Evolutionary conservation across 1,284 basidiomycete species (phyloP).

Genomic region (Megacollybia platyphylla): DNA sequence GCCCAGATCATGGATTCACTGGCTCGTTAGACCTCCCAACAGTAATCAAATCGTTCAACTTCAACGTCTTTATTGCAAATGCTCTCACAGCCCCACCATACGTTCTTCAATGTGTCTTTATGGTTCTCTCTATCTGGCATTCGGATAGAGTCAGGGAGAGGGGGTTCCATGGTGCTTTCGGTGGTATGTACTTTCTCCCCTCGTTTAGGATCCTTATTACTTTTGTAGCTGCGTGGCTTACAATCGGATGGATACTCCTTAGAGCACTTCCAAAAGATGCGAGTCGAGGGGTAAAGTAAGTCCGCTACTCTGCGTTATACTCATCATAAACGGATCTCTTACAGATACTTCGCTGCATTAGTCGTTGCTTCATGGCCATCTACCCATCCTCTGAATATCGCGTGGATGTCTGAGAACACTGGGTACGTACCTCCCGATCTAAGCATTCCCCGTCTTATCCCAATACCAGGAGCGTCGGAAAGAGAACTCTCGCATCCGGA

Average conservation of each 20-base stretch:
- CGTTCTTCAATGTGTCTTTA: constrained; percentile 20
- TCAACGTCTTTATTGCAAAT: constrained; percentile 22
- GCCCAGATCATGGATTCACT: neutral
- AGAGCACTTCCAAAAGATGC: constrained; percentile 16
- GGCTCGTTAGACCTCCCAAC: constrained; percentile 19
- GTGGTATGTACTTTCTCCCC: constrained; percentile 10
- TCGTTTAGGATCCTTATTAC: neutral
- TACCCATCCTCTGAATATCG: constrained; percentile 24
- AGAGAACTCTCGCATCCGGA: constrained; percentile 21
- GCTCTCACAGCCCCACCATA: constrained; percentile 26
- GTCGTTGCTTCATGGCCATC: constrained; percentile 23
- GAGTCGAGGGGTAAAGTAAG: constrained; percentile 16
- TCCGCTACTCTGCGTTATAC: neutral
- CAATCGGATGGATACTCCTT: constrained; percentile 22
- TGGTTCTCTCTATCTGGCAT: constrained; percentile 19
- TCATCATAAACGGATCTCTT: neutral
- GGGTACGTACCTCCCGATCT: constrained; percentile 8
- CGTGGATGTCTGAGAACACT: constrained; percentile 27
- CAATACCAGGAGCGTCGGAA: constrained; percentile 16
- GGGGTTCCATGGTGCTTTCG: constrained; percentile 22
- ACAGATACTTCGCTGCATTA: constrained; percentile 19
- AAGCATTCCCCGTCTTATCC: neutral
- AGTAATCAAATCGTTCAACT: constrained; percentile 24
- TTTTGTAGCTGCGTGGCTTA: constrained; percentile 20
- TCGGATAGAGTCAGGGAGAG: constrained; percentile 21